phyloP scores from a whole-genome alignment of 495 filamentous ascomycete genomes.

The Daldinia childiae region DNA sequence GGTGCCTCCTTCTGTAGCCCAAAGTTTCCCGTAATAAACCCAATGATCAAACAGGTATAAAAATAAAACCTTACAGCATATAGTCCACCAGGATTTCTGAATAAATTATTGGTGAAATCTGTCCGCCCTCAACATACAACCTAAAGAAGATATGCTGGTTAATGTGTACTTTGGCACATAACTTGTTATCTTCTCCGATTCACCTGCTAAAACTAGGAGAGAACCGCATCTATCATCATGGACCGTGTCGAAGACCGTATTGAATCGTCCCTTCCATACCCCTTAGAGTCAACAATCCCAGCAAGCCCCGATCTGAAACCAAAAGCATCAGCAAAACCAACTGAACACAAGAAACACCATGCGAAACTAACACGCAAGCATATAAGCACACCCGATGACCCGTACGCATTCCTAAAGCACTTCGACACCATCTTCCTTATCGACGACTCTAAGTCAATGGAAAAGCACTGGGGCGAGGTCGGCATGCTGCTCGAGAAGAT shows the following conservation, averaged over 20 bases:
- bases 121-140: too few species aligned
- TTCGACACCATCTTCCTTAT: slow-evolving; percentile 91
- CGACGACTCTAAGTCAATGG: slow-evolving; percentile 90
- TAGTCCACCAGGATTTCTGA: too few species aligned
- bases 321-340: not conserved
- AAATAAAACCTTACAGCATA: too few species aligned
- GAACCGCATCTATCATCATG: not conserved
- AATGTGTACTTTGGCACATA: too few species aligned
- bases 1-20: too few species aligned
- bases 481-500: slow-evolving; percentile 73
- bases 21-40: too few species aligned
- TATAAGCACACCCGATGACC: slow-evolving; percentile 55
- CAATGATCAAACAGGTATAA: too few species aligned
- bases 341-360: not conserved
- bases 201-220: too few species aligned
- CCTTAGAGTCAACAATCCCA: slow-evolving; percentile 9
- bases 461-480: slow-evolving; percentile 76
- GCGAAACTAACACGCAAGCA: slow-evolving; percentile 27
- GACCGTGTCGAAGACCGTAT: not conserved
- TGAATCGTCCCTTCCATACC: not conserved
- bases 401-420: slow-evolving; percentile 76
- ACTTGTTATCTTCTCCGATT: too few species aligned
- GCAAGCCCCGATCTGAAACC: not conserved
- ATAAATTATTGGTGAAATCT: too few species aligned
- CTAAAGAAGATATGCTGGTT: too few species aligned